Percentiles rank a stretch among this genome's conserved stretches.
Evolutionary conservation across 2,329 filamentous ascomycete species (phyloP).

Genomic region (Arthrobotrys pseudoclavata): DNA sequence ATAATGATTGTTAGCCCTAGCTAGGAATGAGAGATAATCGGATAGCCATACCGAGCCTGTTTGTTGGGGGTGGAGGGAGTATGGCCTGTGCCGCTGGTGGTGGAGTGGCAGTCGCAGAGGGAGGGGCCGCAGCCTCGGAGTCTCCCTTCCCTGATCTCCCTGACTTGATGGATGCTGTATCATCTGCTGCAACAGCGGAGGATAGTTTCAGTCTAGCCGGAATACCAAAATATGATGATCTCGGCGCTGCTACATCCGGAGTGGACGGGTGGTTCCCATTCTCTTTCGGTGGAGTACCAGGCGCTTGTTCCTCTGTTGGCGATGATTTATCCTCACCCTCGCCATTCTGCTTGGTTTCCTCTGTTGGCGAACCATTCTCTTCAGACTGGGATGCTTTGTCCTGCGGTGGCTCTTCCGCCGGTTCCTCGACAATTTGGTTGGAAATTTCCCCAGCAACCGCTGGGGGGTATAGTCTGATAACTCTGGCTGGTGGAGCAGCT

Average conservation of each 20-base stretch:
- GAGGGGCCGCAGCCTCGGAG: conserved; percentile 11
- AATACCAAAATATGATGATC: conserved; percentile 47
- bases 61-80: conserved; percentile 21
- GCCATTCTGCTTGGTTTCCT: conserved; percentile 67
- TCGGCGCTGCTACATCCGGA: conserved; percentile 36
- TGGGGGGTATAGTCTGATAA: conserved; percentile 85
- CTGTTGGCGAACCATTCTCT: conserved; percentile 63
- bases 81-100: conserved; percentile 12
- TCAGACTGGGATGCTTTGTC: conserved; percentile 65
- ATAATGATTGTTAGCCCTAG: conserved; percentile 6
- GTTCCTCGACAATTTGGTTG: conserved; percentile 68
- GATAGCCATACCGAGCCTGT: conserved; percentile 37
- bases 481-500: conserved; percentile 87
- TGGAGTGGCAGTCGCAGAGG: conserved; percentile 34
- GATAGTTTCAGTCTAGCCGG: conserved; percentile 45
- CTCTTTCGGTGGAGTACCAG: conserved; percentile 49
- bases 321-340: conserved; percentile 69
- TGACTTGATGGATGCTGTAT: conserved; percentile 44
- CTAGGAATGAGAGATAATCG: neutral
- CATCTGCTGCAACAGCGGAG: conserved; percentile 21
- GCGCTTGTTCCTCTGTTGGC: conserved; percentile 69
- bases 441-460: conserved; percentile 87
- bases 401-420: conserved; percentile 65
- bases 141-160: conserved; percentile 49
- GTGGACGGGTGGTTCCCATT: conserved; percentile 45